Evolutionary conservation across 73 alveolate genomes (phyloP), one percentile per base, ranked within the genome.

Genomic region (Paraurostyla sp.): DNA sequence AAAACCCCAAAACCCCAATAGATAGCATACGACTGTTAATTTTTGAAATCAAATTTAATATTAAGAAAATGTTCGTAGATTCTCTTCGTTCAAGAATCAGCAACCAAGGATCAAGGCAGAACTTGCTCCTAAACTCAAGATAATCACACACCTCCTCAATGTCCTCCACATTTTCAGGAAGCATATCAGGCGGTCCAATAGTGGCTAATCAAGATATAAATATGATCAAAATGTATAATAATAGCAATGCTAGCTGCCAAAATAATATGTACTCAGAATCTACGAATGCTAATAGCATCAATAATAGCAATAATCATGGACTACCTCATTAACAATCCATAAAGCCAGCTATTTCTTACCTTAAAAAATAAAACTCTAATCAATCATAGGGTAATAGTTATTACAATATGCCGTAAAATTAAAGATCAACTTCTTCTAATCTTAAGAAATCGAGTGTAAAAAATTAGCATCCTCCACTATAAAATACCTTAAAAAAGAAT

Each of bases 1-100:
- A 60, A 60, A 60, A 60, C 78, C 78, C 78, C 78, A 60, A 60
- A 60, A 60, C 78, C 78, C 78, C 78, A 9, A 29, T 13, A 20
- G 23, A 54, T 23, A 18, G 29, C 9, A 54, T 60, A 18, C 32
- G 78, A 30, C 78, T 30, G 78, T 60, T 60, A 60, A 60, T 60
- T 16, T 60, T 60, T 60, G 78, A 60, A 54, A 54, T 60, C 4
- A 9, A 9, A 30, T 13, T 30, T 60, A 60, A 30, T 16, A 30
- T 29, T 29, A 33, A 60, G 6, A 54, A 11, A 20, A 54, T 54
- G 78, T 50, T 29, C 22, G 16, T 7, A 27, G 78, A 60, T 6
- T 60, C 78, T 9, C 32, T 9, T 50, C 22, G 78, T 7, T 45
- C 78, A 60, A 60, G 78, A 60, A 60, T 60, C 7, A 60, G 50